These are phyloP conservation scores for Digitaria exilis DNA, from an alignment of 202 grass and related monocot genomes.

Conservation along the genomic window DNA sequence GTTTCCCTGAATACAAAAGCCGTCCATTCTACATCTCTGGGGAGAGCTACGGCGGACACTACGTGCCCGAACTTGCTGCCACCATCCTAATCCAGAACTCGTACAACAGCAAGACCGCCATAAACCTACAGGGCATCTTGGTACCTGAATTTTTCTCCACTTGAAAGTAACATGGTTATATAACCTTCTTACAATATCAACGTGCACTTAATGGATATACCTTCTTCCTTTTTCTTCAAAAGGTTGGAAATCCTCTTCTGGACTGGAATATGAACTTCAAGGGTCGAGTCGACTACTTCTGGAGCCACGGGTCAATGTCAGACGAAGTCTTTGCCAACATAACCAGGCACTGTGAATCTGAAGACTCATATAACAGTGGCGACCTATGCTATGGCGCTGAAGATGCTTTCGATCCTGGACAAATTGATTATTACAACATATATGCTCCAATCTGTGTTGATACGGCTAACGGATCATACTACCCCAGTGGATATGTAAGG, in stretches of 20 bases:
- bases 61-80: slow-evolving; percentile 39
- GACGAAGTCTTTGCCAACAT: slow-evolving; percentile 44
- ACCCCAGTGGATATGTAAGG: slow-evolving; percentile 33
- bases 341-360: slow-evolving; percentile 38
- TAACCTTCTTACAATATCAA: not conserved
- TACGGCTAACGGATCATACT: slow-evolving; percentile 4
- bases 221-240: not conserved
- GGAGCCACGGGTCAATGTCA: slow-evolving; percentile 58
- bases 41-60: slow-evolving; percentile 59
- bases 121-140: slow-evolving; percentile 47
- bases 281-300: slow-evolving; percentile 37
- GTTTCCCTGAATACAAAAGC: slow-evolving; percentile 54
- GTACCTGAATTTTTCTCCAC: not conserved
- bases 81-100: slow-evolving; percentile 39
- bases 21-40: slow-evolving; percentile 58
- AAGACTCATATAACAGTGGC: not conserved
- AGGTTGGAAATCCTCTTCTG: slow-evolving; percentile 61
- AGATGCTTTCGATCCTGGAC: slow-evolving; percentile 3
- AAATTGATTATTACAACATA: slow-evolving; percentile 37
- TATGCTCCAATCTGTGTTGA: slow-evolving; percentile 54
- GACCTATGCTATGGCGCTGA: slow-evolving; percentile 6
- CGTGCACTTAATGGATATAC: not conserved
- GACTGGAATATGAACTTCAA: slow-evolving; percentile 41
- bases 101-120: not conserved
- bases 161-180: not conserved